Conservation (phyloP, 192 early-diverging fungal genomes). For the Podila minutissima region DNA sequence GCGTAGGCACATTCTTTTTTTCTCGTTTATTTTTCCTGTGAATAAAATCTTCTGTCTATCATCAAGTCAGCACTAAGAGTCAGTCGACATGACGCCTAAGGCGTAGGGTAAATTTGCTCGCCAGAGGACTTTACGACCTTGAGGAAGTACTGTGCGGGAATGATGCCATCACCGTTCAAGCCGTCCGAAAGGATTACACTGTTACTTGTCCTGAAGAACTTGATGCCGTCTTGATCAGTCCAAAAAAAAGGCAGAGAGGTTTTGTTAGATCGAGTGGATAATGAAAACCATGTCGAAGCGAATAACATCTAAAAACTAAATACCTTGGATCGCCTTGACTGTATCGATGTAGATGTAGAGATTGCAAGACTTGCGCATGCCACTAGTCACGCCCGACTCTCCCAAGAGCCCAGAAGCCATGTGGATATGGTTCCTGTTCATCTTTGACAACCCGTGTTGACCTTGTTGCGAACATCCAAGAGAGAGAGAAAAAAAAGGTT, state of each 20-base stretch:
- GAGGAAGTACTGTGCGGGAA: slow-evolving; percentile 74
- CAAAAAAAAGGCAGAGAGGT: background rate
- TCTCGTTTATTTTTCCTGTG: too few species aligned
- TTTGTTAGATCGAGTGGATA: background rate
- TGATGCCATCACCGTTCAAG: slow-evolving; percentile 70
- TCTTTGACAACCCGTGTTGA: slow-evolving; percentile 71
- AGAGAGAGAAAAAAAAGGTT: background rate
- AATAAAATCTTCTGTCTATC: too few species aligned
- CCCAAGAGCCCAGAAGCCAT: slow-evolving; percentile 78
- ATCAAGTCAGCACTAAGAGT: too few species aligned
- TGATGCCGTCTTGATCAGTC: slow-evolving; percentile 67
- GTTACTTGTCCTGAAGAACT: slow-evolving; percentile 82
- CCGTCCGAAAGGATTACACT: slow-evolving; percentile 85
- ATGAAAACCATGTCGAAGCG: too few species aligned
- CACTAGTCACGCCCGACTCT: slow-evolving; percentile 77
- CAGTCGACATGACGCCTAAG: background rate
- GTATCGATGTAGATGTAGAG: slow-evolving; percentile 87
- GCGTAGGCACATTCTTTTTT: too few species aligned
- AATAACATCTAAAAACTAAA: slow-evolving; percentile 5
- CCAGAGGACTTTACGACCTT: slow-evolving; percentile 57
- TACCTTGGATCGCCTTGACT: slow-evolving; percentile 72
- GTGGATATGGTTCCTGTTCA: slow-evolving; percentile 93
- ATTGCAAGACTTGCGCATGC: slow-evolving; percentile 75
- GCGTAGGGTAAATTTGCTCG: background rate
- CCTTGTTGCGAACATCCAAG: slow-evolving; percentile 30